Conservation (phyloP, 768 basidiomycete genomes). For the Panellus pusillus region DNA sequence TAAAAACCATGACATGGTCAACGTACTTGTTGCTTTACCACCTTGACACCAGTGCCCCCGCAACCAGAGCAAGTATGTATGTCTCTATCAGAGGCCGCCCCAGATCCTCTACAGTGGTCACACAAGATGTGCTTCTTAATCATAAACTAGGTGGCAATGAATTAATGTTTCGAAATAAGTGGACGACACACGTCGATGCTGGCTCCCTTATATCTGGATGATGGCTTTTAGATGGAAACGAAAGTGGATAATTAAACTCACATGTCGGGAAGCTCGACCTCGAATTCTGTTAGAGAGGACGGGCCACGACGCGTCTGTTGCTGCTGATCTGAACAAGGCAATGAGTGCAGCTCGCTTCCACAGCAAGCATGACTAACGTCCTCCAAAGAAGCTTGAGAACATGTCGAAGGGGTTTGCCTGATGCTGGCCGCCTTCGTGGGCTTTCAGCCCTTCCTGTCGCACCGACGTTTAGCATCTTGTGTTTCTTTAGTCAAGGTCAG, state of each 20-base stretch:
- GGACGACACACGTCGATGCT: constrained; percentile 69
- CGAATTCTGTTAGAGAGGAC: constrained; percentile 76
- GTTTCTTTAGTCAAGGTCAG: background rate
- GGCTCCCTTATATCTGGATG: constrained; percentile 73
- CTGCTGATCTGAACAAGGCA: constrained; percentile 38
- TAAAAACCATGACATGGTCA: background rate
- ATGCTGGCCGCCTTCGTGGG: constrained; percentile 84
- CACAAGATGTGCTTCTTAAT: constrained; percentile 91
- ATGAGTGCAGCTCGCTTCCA: background rate
- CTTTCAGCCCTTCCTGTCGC: constrained; percentile 81
- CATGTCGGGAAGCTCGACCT: constrained; percentile 86
- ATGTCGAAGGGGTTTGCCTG: constrained; percentile 91
- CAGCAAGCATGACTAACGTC: constrained; percentile 48
- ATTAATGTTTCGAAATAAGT: constrained; percentile 5
- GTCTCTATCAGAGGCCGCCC: constrained; percentile 86
- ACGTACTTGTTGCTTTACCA: constrained; percentile 76
- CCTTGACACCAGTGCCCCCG: constrained; percentile 79
- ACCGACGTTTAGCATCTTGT: constrained; percentile 12
- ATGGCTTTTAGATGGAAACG: constrained; percentile 11
- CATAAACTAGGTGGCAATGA: constrained; percentile 65
- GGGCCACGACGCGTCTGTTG: constrained; percentile 76
- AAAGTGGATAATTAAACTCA: constrained; percentile 32
- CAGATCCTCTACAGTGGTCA: constrained; percentile 94
- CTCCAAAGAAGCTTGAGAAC: constrained; percentile 91
- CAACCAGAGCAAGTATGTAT: constrained; percentile 87